Conservation (phyloP, 331 rosid species). For the Quercus lobata region DNA sequence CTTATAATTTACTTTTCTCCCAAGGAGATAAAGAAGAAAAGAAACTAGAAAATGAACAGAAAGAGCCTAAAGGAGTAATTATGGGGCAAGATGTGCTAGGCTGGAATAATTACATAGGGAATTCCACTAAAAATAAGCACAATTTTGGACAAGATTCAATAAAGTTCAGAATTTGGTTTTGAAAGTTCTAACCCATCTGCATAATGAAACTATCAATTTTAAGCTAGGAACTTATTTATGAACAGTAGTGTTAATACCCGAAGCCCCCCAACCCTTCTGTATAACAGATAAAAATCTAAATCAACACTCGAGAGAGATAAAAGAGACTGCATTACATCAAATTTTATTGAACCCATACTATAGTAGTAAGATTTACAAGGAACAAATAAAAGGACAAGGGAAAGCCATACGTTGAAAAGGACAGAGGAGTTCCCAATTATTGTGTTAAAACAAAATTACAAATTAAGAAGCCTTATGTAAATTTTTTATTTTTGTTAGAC, state of each 20-base stretch:
- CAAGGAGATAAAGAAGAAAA: no score
- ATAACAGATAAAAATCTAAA: conserved; percentile 32
- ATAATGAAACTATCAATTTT: neutral
- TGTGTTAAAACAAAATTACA: neutral
- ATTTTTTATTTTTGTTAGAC: neutral
- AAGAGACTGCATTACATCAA: neutral
- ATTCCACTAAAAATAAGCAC: no score
- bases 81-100: no score
- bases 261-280: conserved; percentile 60
- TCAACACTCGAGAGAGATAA: conserved; percentile 8
- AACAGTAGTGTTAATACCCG: conserved; percentile 39
- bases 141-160: neutral
- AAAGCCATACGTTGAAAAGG: neutral
- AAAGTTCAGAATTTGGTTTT: neutral
- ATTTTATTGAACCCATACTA: neutral
- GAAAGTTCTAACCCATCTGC: neutral
- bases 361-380: neutral
- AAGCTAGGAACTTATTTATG: neutral
- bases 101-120: neutral
- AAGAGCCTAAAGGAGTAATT: no score
- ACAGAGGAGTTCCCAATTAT: neutral
- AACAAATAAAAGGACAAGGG: neutral
- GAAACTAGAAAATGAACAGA: no score
- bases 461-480: neutral
- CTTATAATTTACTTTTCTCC: no score